Conservation (phyloP, 306 rosid species). For the Rubus idaeus region DNA sequence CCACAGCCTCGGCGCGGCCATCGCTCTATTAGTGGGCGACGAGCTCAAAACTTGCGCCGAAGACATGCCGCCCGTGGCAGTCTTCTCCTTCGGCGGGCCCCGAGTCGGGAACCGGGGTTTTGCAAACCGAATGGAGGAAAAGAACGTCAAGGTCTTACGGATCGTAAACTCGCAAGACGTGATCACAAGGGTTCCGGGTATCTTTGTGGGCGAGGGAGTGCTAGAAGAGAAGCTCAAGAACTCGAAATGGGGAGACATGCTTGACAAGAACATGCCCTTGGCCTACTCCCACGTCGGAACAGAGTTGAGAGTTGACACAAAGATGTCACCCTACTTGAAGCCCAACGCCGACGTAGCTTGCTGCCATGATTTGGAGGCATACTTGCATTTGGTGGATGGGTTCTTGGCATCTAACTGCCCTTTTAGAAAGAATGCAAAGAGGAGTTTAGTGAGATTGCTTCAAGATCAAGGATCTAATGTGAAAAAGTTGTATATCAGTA, state of each 20-base stretch:
- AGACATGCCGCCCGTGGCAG: conserved; percentile 63
- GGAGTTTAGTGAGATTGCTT: conserved; percentile 68
- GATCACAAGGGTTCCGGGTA: conserved; percentile 66
- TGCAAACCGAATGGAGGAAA: conserved; percentile 34
- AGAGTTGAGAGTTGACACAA: conserved; percentile 71
- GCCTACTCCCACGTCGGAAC: conserved; percentile 82
- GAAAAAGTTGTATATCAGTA: conserved; percentile 75
- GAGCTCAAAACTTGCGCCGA: conserved; percentile 50
- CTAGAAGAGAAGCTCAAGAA: conserved; percentile 43
- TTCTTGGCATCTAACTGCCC: conserved; percentile 82
- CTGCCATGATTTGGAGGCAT: conserved; percentile 92
- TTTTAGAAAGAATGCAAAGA: conserved; percentile 75
- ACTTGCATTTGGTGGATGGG: conserved; percentile 90
- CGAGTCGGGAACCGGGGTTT: conserved; percentile 73
- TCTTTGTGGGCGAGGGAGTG: conserved; percentile 45
- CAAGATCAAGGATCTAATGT: conserved; percentile 73
- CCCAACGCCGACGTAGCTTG: conserved; percentile 89
- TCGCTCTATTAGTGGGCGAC: conserved; percentile 74
- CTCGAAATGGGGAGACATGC: conserved; percentile 39
- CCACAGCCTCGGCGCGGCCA: conserved; percentile 83
- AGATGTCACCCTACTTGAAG: conserved; percentile 81
- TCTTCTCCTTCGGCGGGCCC: conserved; percentile 89
- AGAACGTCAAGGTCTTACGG: conserved; percentile 65
- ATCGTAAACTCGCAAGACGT: conserved; percentile 87
- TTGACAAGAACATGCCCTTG: conserved; percentile 51